Evolutionary conservation across 805 yeast species (phyloP).

Genomic region (Schwanniomyces yamadae): DNA sequence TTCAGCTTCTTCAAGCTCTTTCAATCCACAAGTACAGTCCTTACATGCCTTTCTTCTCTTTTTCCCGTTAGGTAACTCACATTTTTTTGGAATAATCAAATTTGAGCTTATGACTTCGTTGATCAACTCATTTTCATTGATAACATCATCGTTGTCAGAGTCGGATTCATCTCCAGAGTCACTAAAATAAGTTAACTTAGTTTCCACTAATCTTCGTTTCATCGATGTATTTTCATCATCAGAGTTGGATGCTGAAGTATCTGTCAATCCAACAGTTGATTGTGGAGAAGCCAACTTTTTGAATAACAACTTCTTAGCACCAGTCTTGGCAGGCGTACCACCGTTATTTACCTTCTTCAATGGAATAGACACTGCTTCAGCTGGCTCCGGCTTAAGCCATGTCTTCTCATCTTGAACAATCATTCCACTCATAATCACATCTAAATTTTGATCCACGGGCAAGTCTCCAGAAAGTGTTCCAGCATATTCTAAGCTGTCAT

Average conservation of each 20-base stretch:
- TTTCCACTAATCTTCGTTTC: slow-evolving; percentile 43
- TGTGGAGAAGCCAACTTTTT: slow-evolving; percentile 16
- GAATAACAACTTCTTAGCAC: slow-evolving; percentile 15
- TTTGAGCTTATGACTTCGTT: slow-evolving; percentile 27
- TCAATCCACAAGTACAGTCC: slow-evolving; percentile 96
- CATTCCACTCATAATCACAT: slow-evolving; percentile 68
- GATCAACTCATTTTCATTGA: slow-evolving; percentile 42
- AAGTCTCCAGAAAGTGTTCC: slow-evolving; percentile 56
- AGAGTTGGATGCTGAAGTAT: slow-evolving; percentile 41
- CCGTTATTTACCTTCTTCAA: slow-evolving; percentile 26
- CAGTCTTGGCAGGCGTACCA: slow-evolving; percentile 5
- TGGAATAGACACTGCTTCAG: slow-evolving; percentile 26
- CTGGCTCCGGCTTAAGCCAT: slow-evolving; percentile 57
- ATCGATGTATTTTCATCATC: slow-evolving; percentile 39
- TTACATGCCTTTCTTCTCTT: slow-evolving; percentile 92
- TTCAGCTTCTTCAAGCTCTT: slow-evolving; percentile 78
- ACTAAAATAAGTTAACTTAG: slow-evolving; percentile 56
- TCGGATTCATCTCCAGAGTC: slow-evolving; percentile 52
- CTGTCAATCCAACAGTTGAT: slow-evolving; percentile 34
- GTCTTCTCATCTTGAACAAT: slow-evolving; percentile 38
- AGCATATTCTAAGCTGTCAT: slow-evolving; percentile 35
- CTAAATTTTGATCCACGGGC: slow-evolving; percentile 51
- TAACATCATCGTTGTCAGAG: slow-evolving; percentile 24
- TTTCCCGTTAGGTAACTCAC: slow-evolving; percentile 51
- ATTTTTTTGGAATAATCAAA: slow-evolving; percentile 57